Conservation (phyloP, 2,329 filamentous ascomycete genomes). For the Epichloe hybrida region DNA sequence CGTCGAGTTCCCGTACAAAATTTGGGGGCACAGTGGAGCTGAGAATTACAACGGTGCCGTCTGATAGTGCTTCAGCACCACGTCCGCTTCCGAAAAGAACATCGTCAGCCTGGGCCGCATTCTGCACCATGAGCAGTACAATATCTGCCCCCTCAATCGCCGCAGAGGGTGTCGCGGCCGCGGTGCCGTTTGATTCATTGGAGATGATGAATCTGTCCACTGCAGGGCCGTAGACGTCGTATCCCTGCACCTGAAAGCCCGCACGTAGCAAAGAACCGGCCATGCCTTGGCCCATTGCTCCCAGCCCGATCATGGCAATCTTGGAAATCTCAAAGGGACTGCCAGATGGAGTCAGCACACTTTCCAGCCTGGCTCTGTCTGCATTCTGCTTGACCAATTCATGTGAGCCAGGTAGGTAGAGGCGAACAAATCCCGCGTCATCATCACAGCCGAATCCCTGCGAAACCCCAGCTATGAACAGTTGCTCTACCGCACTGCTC, state of each 20-base stretch:
- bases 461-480: constrained; percentile 15
- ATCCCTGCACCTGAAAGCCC: constrained; percentile 20
- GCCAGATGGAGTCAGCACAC: constrained; percentile 9
- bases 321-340: constrained; percentile 15
- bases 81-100: constrained; percentile 18
- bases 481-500: constrained; percentile 19
- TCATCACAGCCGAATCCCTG: constrained; percentile 16
- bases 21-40: constrained; percentile 24
- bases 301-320: constrained; percentile 22
- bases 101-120: constrained; percentile 18
- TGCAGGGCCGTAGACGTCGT: constrained; percentile 18
- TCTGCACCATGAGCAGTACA: constrained; percentile 24
- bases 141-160: constrained; percentile 17
- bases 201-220: constrained; percentile 16
- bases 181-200: constrained; percentile 10
- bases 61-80: constrained; percentile 13
- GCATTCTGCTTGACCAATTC: constrained; percentile 9
- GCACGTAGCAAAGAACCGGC: constrained; percentile 19
- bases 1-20: constrained; percentile 12
- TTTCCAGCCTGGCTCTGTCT: background rate
- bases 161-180: constrained; percentile 14
- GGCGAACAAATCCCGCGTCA: constrained; percentile 15
- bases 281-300: constrained; percentile 26
- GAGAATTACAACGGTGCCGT: constrained; percentile 18
- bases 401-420: constrained; percentile 11